Evolutionary conservation across 2,329 filamentous ascomycete species (phyloP), one percentile per base, ranked within the genome.

Genomic region (Aspergillus sp.): DNA sequence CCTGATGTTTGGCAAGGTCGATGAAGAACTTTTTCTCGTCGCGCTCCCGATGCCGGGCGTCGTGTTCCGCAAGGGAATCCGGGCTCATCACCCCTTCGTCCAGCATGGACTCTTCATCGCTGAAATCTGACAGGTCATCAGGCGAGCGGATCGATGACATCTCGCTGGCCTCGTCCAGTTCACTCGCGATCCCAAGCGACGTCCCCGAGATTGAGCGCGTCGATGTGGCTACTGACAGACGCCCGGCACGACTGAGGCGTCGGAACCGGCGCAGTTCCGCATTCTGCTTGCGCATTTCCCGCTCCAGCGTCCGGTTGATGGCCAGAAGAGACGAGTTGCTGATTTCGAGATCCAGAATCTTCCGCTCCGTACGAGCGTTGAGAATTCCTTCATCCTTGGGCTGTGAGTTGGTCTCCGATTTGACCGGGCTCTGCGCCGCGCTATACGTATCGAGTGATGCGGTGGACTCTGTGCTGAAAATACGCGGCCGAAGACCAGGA

Each of bases 331-430:
- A 97, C 1, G 91, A 94, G 66, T 99, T 99, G 50, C 89, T 96
- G 58, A 99, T 99, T 69, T 99, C 91, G 5, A 99, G 78, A 69
- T 99, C 94, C 60, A 97, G 83, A 1, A 99, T 92, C 75, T 97
- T 99, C 56, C 94, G 85, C 71, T 97, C 94, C 32, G 91, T 84
- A 25, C 94, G 84, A 13, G 94, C 94, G 67, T 91, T 94, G n/a
- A 88, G 83, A 10, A 94, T 91, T 5, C 91, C 79, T 55, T 95
- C 91, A 56, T 84, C 88, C 56, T 88, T 76, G 6, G 84, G 79
- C 50, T 87, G 72, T 11, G 79, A 66, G 1, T 61, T 51, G 77
- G 63, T 65, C 57, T 78, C 70, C 65, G 67, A 56, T 64, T 70
- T 61, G 73, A 75, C 25, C 68, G 76, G 45, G 78, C 78, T 69